Evolutionary conservation across 345 rosid genomes (phyloP).

Genomic region (Lagerstroemia speciosa): DNA sequence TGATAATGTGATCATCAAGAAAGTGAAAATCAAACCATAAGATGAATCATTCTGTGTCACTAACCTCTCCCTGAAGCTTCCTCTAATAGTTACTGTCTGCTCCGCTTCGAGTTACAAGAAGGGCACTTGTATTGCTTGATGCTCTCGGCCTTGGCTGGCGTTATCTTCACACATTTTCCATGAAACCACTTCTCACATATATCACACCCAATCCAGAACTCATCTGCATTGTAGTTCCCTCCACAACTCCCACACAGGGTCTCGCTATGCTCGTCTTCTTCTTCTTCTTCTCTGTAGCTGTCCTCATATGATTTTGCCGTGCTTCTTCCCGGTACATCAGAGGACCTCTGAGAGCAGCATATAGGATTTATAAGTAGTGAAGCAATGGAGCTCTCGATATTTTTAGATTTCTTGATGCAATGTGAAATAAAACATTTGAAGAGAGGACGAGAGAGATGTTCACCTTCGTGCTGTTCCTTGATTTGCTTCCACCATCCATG

Average conservation of each 20-base stretch:
- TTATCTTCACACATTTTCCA: conserved; percentile 79
- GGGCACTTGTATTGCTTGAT: conserved; percentile 91
- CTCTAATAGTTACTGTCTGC: conserved; percentile 25
- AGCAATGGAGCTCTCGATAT: not conserved
- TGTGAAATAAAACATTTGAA: not conserved
- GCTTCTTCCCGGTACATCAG: conserved; percentile 54
- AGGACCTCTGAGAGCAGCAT: conserved; percentile 46
- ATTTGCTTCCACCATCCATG: conserved; percentile 81
- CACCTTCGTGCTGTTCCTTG: conserved; percentile 68
- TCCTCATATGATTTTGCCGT: conserved; percentile 47
- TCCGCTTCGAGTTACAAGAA: conserved; percentile 65
- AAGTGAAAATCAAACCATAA: conserved; percentile 4
- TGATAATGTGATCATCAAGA: not conserved
- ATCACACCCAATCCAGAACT: conserved; percentile 90
- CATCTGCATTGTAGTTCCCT: conserved; percentile 61
- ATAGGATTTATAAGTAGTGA: not conserved
- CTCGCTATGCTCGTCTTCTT: conserved; percentile 78
- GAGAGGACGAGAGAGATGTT: not conserved
- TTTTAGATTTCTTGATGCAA: not conserved
- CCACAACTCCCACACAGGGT: conserved; percentile 84
- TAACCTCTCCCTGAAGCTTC: conserved; percentile 2
- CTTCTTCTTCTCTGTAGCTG: conserved; percentile 62
- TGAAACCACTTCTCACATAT: conserved; percentile 89
- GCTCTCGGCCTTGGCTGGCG: conserved; percentile 75
- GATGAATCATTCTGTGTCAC: not conserved